Evolutionary conservation across 352 stramenopile species (phyloP).

Genomic region (Lagenidium giganteum): DNA sequence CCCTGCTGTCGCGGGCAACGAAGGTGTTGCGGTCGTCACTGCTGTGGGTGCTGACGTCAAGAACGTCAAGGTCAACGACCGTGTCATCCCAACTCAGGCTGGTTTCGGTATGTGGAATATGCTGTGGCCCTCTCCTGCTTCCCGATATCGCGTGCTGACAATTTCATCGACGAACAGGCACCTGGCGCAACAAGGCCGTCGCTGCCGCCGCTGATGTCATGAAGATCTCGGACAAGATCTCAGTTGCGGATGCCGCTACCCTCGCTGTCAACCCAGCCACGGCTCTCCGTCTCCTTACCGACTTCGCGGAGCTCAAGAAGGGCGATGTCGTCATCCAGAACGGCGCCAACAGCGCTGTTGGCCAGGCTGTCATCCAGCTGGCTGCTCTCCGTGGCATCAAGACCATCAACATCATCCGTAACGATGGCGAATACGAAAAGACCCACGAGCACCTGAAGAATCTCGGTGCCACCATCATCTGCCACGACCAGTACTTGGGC

Average conservation of each 20-base stretch:
- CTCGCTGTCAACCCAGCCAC: constrained; percentile 82
- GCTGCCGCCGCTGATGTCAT: constrained; percentile 55
- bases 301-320: constrained; percentile 73
- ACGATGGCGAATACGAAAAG: constrained; percentile 75
- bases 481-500: constrained; percentile 64
- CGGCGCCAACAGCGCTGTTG: constrained; percentile 83
- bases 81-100: constrained; percentile 65
- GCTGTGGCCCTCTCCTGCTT: not conserved
- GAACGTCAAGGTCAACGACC: constrained; percentile 85
- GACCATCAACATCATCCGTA: constrained; percentile 88
- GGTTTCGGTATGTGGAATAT: constrained; percentile 67
- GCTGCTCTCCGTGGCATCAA: constrained; percentile 82
- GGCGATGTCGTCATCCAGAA: constrained; percentile 91
- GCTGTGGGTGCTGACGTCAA: constrained; percentile 75
- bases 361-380: constrained; percentile 86
- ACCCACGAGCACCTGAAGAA: constrained; percentile 76
- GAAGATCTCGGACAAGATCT: constrained; percentile 82
- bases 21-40: constrained; percentile 82
- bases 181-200: constrained; percentile 72
- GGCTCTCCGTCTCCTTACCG: constrained; percentile 79
- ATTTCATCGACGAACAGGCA: too few relatives aligned
- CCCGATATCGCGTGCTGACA: not conserved
- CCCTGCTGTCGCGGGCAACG: constrained; percentile 79
- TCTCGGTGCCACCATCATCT: constrained; percentile 73
- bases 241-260: constrained; percentile 77